Percentiles rank a stretch among this genome's conserved stretches.
Conservation (phyloP, 495 filamentous ascomycete species). For the Aspergillus indologenus region DNA sequence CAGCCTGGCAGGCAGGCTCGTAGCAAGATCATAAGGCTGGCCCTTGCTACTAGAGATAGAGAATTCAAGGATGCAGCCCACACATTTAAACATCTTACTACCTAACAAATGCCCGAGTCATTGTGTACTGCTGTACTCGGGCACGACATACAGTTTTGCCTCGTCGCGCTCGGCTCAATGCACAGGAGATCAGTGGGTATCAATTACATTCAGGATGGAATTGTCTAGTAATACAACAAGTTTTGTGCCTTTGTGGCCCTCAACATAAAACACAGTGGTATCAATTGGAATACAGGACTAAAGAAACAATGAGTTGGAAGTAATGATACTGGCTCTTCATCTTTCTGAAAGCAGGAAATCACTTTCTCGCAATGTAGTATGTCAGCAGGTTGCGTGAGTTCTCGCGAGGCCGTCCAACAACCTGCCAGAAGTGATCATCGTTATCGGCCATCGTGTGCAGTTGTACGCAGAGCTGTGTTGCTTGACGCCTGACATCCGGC, state of each 20-base stretch:
- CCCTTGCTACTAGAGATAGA: too few relatives aligned
- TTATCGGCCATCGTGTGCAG: slow-evolving; percentile 63
- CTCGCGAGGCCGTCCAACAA: slow-evolving; percentile 59
- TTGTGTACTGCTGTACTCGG: too few relatives aligned
- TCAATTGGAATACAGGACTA: not conserved
- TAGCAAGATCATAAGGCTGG: too few relatives aligned
- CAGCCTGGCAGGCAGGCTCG: too few relatives aligned
- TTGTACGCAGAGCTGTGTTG: slow-evolving; percentile 71
- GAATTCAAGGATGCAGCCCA: too few relatives aligned
- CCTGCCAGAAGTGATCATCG: slow-evolving; percentile 62
- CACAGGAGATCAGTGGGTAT: too few relatives aligned
- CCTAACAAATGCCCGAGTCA: too few relatives aligned
- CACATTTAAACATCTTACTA: not conserved
- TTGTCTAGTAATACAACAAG: not conserved
- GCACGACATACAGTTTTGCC: too few relatives aligned
- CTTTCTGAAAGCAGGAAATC: not conserved
- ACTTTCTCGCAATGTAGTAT: slow-evolving; percentile 72
- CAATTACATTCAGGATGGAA: not conserved
- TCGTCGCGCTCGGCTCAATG: too few relatives aligned
- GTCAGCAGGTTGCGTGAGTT: slow-evolving; percentile 72
- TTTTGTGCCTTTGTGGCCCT: not conserved
- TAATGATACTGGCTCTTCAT: not conserved
- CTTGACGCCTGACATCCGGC: slow-evolving; percentile 74
- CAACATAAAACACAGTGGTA: not conserved
- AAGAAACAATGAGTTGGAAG: not conserved